phyloP scores from a whole-genome alignment of 2,329 filamentous ascomycete genomes.

The Alternaria dauci region DNA sequence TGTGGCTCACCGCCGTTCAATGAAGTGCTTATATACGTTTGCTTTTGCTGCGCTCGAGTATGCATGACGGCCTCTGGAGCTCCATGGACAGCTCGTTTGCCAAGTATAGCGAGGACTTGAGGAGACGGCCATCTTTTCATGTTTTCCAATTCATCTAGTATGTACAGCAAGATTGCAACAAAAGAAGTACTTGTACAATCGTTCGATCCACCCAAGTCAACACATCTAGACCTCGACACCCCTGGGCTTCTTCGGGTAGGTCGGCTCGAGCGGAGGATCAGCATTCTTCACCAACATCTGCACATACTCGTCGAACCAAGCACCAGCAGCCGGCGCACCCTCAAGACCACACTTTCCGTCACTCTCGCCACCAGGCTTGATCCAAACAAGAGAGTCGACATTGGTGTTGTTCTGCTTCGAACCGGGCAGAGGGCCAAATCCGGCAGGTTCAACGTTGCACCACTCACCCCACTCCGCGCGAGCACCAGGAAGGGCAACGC shows the following conservation, averaged over 20 bases:
- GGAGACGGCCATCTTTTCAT: too few species aligned
- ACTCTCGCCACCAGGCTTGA: slow-evolving; percentile 43
- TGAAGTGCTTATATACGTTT: too few species aligned
- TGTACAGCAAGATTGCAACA: background rate
- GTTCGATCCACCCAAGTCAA: too few species aligned
- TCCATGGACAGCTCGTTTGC: accelerated
- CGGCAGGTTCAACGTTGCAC: slow-evolving; percentile 39
- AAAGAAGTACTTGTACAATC: background rate
- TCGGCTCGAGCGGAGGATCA: slow-evolving; percentile 33
- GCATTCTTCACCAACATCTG: slow-evolving; percentile 42
- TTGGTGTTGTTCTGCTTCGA: slow-evolving; percentile 31
- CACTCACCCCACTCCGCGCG: slow-evolving; percentile 40
- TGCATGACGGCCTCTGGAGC: too few species aligned
- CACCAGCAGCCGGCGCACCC: slow-evolving; percentile 38
- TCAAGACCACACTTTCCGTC: slow-evolving; percentile 37
- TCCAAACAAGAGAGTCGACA: slow-evolving; percentile 43
- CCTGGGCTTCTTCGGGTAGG: slow-evolving; percentile 23
- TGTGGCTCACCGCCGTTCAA: too few species aligned
- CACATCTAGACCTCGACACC: background rate
- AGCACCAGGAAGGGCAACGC: slow-evolving; percentile 34
- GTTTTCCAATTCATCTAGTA: background rate
- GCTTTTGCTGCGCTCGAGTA: too few species aligned
- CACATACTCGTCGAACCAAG: slow-evolving; percentile 41
- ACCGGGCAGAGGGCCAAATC: slow-evolving; percentile 31
- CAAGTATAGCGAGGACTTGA: too few species aligned